Evolutionary conservation across 257 asterid genomes (phyloP), one percentile per base, ranked within the genome.

Genomic region (Solanum raphanifolium): DNA sequence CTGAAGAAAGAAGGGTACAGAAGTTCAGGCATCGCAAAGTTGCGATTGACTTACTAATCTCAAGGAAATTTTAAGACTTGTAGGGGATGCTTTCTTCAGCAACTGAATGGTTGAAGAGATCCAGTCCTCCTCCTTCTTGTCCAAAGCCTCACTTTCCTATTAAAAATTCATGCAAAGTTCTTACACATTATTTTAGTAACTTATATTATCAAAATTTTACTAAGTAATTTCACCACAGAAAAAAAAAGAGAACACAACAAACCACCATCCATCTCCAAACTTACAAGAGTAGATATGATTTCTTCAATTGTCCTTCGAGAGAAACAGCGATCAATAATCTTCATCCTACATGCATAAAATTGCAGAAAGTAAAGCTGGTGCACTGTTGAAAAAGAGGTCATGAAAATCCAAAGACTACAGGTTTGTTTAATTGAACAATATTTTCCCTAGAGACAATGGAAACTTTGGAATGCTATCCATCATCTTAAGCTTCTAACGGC

Each of bases 61-160:
- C 75, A 96, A 95, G 43, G 98, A 89, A 88, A 96, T 93, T 89
- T 95, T 96, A 55, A 96, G 98, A 93, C 99, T 94, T 74, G 89
- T 95, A 3, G 99, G 99, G 36, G 99, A 95, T 35, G 98, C 96
- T 91, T 94, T 94, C 92, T 93, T 93, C 88, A 96, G 34, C 46
- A 97, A 91, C 66, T 90, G 94, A 87, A 95, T 87, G 71, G 98
- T 90, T 83, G 94, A 93, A 79, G 92, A 90, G 90, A 94, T 90
- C 98, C 98, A 96, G 71, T 90, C 94, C 79, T 93, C 99, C 89
- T 92, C 88, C 86, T 79, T 86, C 41, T 36, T 36, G 27, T 86
- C 73, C 79, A 85, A 87, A 87, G 88, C 91, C 88, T 92, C 94
- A 89, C 7, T 89, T 90, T 93, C 98, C 98, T 95, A 87, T 83